Percentiles rank a stretch among this genome's conserved stretches.
phyloP scores from a whole-genome alignment of 495 filamentous ascomycete species.

The Xylaria longipes region DNA sequence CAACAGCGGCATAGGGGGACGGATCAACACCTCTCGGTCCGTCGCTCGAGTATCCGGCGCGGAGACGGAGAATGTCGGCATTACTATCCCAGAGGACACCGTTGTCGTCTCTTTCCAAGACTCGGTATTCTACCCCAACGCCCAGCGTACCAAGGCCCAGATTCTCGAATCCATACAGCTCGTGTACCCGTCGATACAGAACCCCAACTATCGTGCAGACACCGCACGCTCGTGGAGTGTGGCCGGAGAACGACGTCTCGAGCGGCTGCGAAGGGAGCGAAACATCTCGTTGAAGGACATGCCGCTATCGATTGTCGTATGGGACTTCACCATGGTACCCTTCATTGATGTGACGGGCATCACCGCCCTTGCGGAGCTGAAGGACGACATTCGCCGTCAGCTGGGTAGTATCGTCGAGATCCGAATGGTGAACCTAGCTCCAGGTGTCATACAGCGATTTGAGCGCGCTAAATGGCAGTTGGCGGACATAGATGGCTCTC shows the following conservation, averaged over 20 bases:
- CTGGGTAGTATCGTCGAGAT: constrained; percentile 39
- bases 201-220: constrained; percentile 41
- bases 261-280: constrained; percentile 36
- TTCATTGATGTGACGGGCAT: constrained; percentile 44
- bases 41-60: neutral
- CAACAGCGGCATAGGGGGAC: constrained; percentile 18
- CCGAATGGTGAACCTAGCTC: constrained; percentile 38
- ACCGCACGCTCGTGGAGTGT: constrained; percentile 56
- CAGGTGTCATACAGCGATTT: constrained; percentile 37
- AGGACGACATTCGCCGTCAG: constrained; percentile 36
- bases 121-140: constrained; percentile 57
- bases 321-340: constrained; percentile 40
- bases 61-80: constrained; percentile 32
- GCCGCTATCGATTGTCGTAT: constrained; percentile 38
- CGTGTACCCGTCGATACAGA: constrained; percentile 40
- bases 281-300: constrained; percentile 35
- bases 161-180: constrained; percentile 53
- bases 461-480: constrained; percentile 40
- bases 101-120: constrained; percentile 51
- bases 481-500: constrained; percentile 34
- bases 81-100: constrained; percentile 44
- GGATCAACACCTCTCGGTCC: constrained; percentile 26
- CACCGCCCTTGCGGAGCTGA: constrained; percentile 41
- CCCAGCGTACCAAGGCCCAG: constrained; percentile 48
- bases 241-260: constrained; percentile 42